These are phyloP conservation scores for Tetragonia tetragonoides DNA, from an alignment of 148 eudicot genomes.

Conservation along the genomic window DNA sequence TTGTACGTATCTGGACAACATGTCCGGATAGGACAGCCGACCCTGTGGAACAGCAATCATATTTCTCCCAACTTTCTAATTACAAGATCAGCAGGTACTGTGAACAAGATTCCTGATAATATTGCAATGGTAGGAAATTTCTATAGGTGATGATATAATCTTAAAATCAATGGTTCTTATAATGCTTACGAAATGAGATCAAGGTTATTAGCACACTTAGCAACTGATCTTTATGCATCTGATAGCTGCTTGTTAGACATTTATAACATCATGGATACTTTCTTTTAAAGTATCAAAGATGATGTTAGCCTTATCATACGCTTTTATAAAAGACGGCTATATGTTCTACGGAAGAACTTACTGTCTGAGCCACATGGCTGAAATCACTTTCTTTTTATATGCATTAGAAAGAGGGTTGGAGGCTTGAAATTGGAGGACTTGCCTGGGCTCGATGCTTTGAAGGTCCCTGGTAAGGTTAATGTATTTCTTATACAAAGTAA, in stretches of 20 bases:
- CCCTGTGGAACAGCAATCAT: constrained; percentile 52
- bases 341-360: background rate
- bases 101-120: background rate
- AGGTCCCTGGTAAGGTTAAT: constrained; percentile 64
- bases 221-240: background rate
- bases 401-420: constrained; percentile 78
- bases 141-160: constrained; percentile 1
- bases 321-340: background rate
- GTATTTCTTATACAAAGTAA: background rate
- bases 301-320: background rate
- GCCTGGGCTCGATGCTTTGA: constrained; percentile 86
- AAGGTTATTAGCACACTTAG: background rate
- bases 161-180: background rate
- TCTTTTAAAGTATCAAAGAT: background rate
- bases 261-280: background rate
- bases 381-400: constrained; percentile 5
- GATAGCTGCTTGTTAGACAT: background rate
- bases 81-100: constrained; percentile 84
- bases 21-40: constrained; percentile 68
- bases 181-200: background rate
- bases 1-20: constrained; percentile 84
- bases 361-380: constrained; percentile 8
- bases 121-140: background rate
- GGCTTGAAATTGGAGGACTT: constrained; percentile 91
- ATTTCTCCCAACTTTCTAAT: constrained; percentile 57